Percentiles rank a stretch among this genome's conserved stretches.
phyloP scores from a whole-genome alignment of 768 basidiomycete genomes.

The Mycena latifolia region DNA sequence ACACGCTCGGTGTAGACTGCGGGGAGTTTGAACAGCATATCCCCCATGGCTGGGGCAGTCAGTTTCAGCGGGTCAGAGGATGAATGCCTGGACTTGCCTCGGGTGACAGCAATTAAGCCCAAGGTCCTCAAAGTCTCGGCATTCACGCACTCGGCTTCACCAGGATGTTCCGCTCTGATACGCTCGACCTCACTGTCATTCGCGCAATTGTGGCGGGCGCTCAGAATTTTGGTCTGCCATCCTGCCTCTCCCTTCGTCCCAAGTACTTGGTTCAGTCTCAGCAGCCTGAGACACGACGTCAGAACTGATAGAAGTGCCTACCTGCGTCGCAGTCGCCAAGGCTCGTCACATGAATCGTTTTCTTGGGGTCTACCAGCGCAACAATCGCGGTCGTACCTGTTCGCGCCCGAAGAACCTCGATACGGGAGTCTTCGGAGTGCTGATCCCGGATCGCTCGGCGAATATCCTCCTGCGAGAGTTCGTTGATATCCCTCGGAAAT shows the following conservation, averaged over 20 bases:
- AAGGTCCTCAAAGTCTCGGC: conserved; percentile 11
- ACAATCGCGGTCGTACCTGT: conserved; percentile 32
- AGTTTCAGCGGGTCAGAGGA: neutral
- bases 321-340: conserved; percentile 35
- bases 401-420: conserved; percentile 24
- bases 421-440: conserved; percentile 14
- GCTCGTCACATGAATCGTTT: too few relatives aligned
- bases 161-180: conserved; percentile 30
- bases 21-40: conserved; percentile 34
- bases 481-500: neutral
- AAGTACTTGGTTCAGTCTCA: conserved; percentile 6
- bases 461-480: conserved; percentile 22
- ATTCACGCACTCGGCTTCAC: conserved; percentile 28
- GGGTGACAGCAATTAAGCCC: conserved; percentile 33
- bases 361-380: conserved; percentile 32
- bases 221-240: neutral
- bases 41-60: conserved; percentile 25
- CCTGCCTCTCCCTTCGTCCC: neutral
- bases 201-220: conserved; percentile 25
- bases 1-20: conserved; percentile 22
- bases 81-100: neutral
- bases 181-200: conserved; percentile 26
- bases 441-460: neutral
- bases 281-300: neutral
- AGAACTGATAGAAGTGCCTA: neutral